Base-by-base conservation (phyloP, 129 eudicot genomes). In the Erigeron canadensis region DNA sequence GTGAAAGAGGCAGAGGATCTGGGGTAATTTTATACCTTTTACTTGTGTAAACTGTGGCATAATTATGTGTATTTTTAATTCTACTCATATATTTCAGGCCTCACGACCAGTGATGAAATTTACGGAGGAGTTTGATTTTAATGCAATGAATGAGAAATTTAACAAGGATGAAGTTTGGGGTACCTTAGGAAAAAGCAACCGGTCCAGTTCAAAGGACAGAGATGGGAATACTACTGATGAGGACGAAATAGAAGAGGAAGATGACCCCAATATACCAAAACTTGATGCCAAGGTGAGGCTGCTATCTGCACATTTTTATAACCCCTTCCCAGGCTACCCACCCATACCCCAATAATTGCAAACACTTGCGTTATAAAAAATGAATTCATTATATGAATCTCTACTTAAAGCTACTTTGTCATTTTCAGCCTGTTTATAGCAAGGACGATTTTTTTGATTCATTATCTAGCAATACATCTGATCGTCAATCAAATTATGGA, bases 91-190 rank as follows among this genome's bases (percentile, higher is more conserved):
- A 8, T 41, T 44, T 42, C 86, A 93, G 98, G 74, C 69, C 38
- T 78, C 88, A 41, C 84, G 83, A 41, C 84, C 96, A 48, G 84
- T 87, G 81, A 70, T 85, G 58, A 85, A 82, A 71, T 93, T 93
- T 72, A 87, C 89, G 0, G 98, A 93, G 78, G 98, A 93, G 28
- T 93, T 93, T 71, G 98, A 93, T 82, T 93, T 93, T 44, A 80
- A 42, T 69, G 98, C 98, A 21, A 93, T 93, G 98, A 93, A 93
- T 84, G 98, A 93, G 75, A 93, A 89, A 58, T 93, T 93, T 67
- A 93, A 89, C 42, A 93, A 93, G 72, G 98, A 93, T 73, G 96
- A 93, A 87, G 92, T 93, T 11, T 93, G 98, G 98, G 98, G 98
- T 70, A 83, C 84, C 60, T 83, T 89, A 39, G 98, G 98, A 50